Base-by-base conservation (phyloP, 2,329 filamentous ascomycete genomes). In the Botrytis sinoallii region DNA sequence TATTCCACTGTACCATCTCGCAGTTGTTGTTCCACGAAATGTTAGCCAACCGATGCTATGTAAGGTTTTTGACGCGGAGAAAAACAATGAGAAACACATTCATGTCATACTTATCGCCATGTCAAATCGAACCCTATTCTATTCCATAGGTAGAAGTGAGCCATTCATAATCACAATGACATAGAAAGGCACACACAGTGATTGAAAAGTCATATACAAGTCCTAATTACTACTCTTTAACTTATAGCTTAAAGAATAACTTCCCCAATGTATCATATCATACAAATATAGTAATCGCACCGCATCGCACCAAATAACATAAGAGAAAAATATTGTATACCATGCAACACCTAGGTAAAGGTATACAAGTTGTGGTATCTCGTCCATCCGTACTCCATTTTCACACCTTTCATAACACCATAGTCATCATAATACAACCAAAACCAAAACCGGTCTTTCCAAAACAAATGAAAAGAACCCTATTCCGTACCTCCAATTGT, bases 401-500 rank as follows among this genome's bases (percentile, higher is more conserved):
- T 48, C 48, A 46, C 66, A 55, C 32, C 35, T 25, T 22, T 35
- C 67, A 61, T 61, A 61, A 70, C 67, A 70, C 67, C 67, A 61
- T 68, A 22, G 22, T 35, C 65, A 40, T 55, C 48, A 57, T 68
- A 22, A 68, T 57, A 57, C 5, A 68, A 68, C 65, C 46, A 57
- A 29, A 42, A 12, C 48, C 46, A 68, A 22, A 22, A 22, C 8
- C n/a, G n/a, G 22, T 20, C 18, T 29, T 29, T 38, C 18, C 29
- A 2, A 55, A 22, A 57, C 18, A 57, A 68, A 29, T 20, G 22
- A 67, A 22, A 55, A 38, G 8, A 38, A 3, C 3, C 16, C n/a
- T 61, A 59, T 59, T 72, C 70, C 8, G 38, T 18, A 42, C n/a
- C 63, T 46, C 73, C 74, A 16, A 89, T 78, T 74, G 86, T 85